These are phyloP conservation scores for Lentinula novae-zelandiae DNA, from an alignment of 1,284 basidiomycete species.

Conservation along the genomic window DNA sequence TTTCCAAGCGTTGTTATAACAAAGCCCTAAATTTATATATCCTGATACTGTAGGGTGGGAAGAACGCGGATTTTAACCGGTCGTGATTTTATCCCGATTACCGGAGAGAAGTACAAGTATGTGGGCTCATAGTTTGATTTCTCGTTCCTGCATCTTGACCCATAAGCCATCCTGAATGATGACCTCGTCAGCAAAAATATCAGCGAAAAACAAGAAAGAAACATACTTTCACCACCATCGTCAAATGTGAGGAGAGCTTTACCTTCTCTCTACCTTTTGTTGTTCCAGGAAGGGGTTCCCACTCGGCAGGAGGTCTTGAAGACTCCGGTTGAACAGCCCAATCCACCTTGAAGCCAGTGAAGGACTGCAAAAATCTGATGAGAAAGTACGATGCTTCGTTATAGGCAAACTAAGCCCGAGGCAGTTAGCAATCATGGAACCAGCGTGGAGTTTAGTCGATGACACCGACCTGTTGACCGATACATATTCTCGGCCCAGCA, in stretches of 20 bases:
- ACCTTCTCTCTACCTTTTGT: slow-evolving; percentile 36
- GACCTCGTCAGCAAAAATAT: not conserved
- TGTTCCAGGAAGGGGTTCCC: slow-evolving; percentile 26
- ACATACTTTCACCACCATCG: slow-evolving; percentile 38
- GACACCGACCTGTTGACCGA: slow-evolving; percentile 48
- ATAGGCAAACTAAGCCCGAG: slow-evolving; percentile 31
- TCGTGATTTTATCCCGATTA: too few relatives aligned
- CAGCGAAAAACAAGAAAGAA: not conserved
- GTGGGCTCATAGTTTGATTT: not conserved
- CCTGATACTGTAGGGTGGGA: too few relatives aligned
- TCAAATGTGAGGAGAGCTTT: slow-evolving; percentile 32
- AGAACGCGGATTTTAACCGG: too few relatives aligned
- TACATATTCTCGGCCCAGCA: slow-evolving; percentile 53
- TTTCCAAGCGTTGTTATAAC: too few relatives aligned
- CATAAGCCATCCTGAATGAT: slow-evolving; percentile 24
- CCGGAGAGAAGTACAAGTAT: too few relatives aligned
- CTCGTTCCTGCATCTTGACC: slow-evolving; percentile 25
- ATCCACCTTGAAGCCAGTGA: slow-evolving; percentile 40
- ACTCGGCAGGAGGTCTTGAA: slow-evolving; percentile 30
- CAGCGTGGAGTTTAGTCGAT: not conserved
- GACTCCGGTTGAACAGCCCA: slow-evolving; percentile 35
- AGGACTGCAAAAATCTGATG: slow-evolving; percentile 40
- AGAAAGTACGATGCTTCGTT: slow-evolving; percentile 39
- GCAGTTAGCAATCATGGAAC: not conserved
- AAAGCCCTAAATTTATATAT: too few relatives aligned